Conservation (phyloP, 352 stramenopile genomes). For the Globisporangium alternatum region DNA sequence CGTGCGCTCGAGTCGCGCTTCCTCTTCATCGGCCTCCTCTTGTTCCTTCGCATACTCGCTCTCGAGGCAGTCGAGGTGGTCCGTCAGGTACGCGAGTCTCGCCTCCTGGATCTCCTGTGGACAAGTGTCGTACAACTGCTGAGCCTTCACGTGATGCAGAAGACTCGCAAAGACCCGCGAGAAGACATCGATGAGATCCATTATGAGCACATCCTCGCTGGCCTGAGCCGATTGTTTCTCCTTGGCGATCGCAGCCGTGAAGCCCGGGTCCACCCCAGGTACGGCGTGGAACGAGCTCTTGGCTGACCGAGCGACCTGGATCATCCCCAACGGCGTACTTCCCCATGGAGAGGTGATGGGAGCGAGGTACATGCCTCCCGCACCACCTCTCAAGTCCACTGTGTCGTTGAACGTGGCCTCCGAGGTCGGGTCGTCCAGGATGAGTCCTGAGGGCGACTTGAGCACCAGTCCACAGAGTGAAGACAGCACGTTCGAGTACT, state of each 20-base stretch:
- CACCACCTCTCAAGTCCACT: constrained; percentile 55
- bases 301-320: constrained; percentile 57
- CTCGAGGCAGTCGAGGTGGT: constrained; percentile 41
- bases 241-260: constrained; percentile 24
- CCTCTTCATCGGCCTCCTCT: constrained; percentile 19
- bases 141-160: constrained; percentile 48
- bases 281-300: constrained; percentile 17
- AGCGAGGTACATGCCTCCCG: constrained; percentile 53
- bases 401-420: constrained; percentile 71
- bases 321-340: constrained; percentile 46
- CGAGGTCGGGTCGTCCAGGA: constrained; percentile 40
- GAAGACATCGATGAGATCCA: constrained; percentile 58
- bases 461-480: constrained; percentile 52
- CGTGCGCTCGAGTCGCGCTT: constrained; percentile 22
- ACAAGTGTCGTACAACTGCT: constrained; percentile 49
- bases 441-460: constrained; percentile 15
- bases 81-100: constrained; percentile 35
- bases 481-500: constrained; percentile 60
- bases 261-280: constrained; percentile 1
- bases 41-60: constrained; percentile 31
- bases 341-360: constrained; percentile 57
- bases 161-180: constrained; percentile 52
- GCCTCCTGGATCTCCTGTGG: constrained; percentile 50
- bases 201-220: constrained; percentile 46
- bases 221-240: constrained; percentile 41